Evolutionary conservation across 2,329 filamentous ascomycete species (phyloP), one percentile per base, ranked within the genome.

Genomic region (Clonostachys byssicola): DNA sequence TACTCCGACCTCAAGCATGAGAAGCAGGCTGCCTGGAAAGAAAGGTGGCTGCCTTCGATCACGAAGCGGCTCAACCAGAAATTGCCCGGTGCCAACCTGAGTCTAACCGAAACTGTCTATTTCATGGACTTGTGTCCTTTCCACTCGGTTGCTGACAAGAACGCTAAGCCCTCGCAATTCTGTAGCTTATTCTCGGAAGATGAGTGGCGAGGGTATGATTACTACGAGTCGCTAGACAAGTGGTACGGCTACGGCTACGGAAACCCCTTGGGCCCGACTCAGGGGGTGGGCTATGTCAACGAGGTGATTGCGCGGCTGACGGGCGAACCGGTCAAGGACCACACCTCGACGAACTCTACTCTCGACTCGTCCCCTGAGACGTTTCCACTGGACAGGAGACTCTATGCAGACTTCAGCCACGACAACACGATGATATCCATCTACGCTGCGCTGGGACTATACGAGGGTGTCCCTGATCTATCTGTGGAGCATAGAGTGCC

Each of bases 41-140:
- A 73, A 6, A 71, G 77, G 6, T 95, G 94, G 60, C 73, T 82
- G 2, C 80, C 82, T 0, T 66, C 80, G 1, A 88, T 96, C 53
- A 76, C 78, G n/a, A 64, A 74, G 3, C 81, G 89, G 8, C 66
- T 96, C 39, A 90, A 92, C 60, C 57, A 68, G 13, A 80, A 85
- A 50, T 73, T 96, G 1, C 77, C 76, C 0, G 86, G 87, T 3
- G 83, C 80, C 6, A 81, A 86, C 51, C 63, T 96, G 40, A 80
- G 77, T 4, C 60, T 73, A 12, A 59, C 70, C 2, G 83, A 92
- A 34, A 80, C 83, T 1, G 71, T 91, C 48, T 79, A 77, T 48
- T 62, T 96, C 34, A 96, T 96, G 90, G 90, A 96, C 57, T 73
- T 96, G 50, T 96, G 92, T 59, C 85, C 92, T 0, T 96, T 90